phyloP scores from a whole-genome alignment of 164 flowering plant genomes.

The Sedum album region DNA sequence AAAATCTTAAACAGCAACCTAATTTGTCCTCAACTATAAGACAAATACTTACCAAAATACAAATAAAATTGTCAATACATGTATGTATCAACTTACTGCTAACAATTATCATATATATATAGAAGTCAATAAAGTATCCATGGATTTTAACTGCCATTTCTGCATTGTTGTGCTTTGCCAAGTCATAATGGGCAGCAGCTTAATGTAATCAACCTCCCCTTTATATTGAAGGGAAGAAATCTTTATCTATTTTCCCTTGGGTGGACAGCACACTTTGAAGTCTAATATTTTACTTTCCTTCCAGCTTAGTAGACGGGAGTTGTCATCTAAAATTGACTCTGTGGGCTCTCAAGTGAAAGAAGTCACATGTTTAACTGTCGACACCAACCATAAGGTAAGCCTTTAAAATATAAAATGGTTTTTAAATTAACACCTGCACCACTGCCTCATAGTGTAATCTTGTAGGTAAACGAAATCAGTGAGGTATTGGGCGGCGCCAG shows the following conservation, averaged over 20 bases:
- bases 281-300: neutral
- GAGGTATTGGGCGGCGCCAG: neutral
- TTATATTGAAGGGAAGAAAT: neutral
- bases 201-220: neutral
- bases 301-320: slow-evolving; percentile 4
- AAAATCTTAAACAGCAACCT: too few relatives aligned
- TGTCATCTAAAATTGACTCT: slow-evolving; percentile 4
- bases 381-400: neutral
- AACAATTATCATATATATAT: too few relatives aligned
- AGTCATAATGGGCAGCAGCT: too few relatives aligned
- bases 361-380: neutral
- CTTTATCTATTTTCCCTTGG: neutral
- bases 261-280: neutral
- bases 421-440: neutral
- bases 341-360: neutral
- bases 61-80: neutral
- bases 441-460: neutral
- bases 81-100: too few relatives aligned
- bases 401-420: neutral
- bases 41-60: neutral
- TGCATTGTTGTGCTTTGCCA: too few relatives aligned
- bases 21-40: too few relatives aligned
- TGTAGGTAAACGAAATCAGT: neutral
- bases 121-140: too few relatives aligned
- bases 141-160: too few relatives aligned